Evolutionary conservation across 2,329 filamentous ascomycete species (phyloP).

Genomic region (Monilinia laxa): DNA sequence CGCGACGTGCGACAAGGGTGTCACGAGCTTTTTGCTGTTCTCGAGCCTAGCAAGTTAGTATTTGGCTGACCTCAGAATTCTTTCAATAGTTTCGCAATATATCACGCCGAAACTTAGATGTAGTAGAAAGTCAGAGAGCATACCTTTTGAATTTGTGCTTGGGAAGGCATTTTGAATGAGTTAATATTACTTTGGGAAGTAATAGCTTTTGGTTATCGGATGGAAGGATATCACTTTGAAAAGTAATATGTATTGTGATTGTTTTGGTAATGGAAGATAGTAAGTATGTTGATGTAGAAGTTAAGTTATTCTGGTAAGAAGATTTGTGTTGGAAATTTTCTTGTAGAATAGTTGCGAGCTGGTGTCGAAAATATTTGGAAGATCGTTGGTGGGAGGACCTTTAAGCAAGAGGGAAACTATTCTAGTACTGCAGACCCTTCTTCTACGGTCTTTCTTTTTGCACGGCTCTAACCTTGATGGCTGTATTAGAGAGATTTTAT

Average conservation of each 20-base stretch:
- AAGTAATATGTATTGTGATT: not conserved
- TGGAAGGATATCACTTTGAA: not conserved
- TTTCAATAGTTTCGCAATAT: not conserved
- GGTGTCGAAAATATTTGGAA: not conserved
- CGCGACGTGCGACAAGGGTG: not conserved
- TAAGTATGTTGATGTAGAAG: not conserved
- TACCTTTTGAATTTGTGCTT: not conserved
- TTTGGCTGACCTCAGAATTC: not conserved
- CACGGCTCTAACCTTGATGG: not conserved
- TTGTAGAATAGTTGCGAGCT: not conserved
- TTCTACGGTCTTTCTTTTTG: not conserved
- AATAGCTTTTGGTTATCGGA: not conserved
- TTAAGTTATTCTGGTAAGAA: not conserved
- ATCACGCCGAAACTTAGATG: too few relatives aligned
- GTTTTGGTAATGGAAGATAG: not conserved
- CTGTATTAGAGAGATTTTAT: not conserved
- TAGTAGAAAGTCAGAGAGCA: not conserved
- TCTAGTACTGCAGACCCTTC: not conserved
- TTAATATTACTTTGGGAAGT: not conserved
- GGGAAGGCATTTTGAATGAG: conserved; percentile 1
- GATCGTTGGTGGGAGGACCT: not conserved
- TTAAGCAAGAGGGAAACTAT: not conserved
- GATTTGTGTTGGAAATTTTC: not conserved
- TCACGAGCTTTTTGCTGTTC: not conserved
- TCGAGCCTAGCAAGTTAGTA: conserved; percentile 8